Evolutionary conservation across 139 green algal genomes (phyloP), one percentile per base, ranked within the genome.

Genomic region (Chlamydomonas eustigma): DNA sequence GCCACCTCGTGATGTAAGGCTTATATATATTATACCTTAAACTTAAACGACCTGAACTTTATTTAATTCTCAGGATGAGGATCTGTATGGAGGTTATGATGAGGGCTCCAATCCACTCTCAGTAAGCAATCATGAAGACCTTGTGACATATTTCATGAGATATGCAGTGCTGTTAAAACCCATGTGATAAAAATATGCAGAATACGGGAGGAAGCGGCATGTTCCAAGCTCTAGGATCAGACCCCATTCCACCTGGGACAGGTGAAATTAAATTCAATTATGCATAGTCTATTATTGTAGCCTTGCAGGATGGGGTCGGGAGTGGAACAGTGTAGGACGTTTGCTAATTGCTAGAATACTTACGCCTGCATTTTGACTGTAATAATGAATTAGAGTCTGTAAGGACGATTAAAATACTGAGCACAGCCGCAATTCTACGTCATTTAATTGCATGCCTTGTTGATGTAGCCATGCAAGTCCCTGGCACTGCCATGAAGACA

Each of bases 41-140:
- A 58, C 12, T 22, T 58, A 22, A 58, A 28, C 44, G 44, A 28
- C 44, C 22, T 12, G 12, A 22, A 28, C 22, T 22, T 58, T 22
- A 22, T 58, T 28, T 58, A 22, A 22, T 58, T 12, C 44, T 68
- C 80, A 86, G 81, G 84, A 89, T 4, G 84, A 91, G 28, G 87
- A 91, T 36, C 78, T 91, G 0, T 91, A 91, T 80, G 78, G 78
- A 69, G 87, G 87, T 18, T 91, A 91, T 70, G 87, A 89, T 35
- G 80, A 88, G n/a, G 66, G 51, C 34, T 78, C 75, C 3, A 87
- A 84, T 52, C 76, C 78, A 18, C 50, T 84, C 24, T 71, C 75
- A 65, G 78, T 83, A 44, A 72, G 82, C 5, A 6, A 18, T 12
- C 68, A 74, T 38, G 12, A 18, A 30, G 44, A 12, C 44, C 22